These are phyloP conservation scores for Isoetes taiwanensis DNA, from an alignment of 75 land plant species.

Conservation along the genomic window DNA sequence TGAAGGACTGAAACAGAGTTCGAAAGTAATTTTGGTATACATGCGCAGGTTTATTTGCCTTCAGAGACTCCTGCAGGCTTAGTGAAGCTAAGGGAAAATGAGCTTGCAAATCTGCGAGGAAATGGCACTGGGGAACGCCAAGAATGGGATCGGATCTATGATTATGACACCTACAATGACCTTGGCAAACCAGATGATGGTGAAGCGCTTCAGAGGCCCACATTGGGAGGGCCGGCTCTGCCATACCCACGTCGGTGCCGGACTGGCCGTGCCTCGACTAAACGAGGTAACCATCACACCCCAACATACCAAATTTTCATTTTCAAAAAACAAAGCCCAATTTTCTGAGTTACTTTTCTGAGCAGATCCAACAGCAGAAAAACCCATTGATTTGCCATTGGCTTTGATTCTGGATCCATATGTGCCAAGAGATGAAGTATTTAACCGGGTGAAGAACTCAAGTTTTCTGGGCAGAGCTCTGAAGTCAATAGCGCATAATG, in stretches of 20 bases:
- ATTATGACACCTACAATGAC: slow-evolving; percentile 20
- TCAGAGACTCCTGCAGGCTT: slow-evolving; percentile 51
- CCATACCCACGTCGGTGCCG: slow-evolving; percentile 24
- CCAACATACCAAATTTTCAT: no score
- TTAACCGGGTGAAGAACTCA: slow-evolving; percentile 41
- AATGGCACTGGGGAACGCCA: slow-evolving; percentile 13
- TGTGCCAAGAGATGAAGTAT: slow-evolving; percentile 77
- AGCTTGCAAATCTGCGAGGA: slow-evolving; percentile 25
- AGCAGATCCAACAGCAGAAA: no score
- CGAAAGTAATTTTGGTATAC: no score
- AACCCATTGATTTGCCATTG: no score
- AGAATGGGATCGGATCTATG: slow-evolving; percentile 10
- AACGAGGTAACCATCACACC: slow-evolving; percentile 10
- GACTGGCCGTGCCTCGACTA: slow-evolving; percentile 13
- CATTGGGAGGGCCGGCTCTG: slow-evolving; percentile 8
- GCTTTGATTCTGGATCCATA: no score
- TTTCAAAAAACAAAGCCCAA: no score
- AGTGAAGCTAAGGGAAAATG: slow-evolving; percentile 29
- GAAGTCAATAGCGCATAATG: not conserved
- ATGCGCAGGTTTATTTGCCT: slow-evolving; percentile 46
- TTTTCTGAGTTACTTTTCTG: no score
- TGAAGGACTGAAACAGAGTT: no score
- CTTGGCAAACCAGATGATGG: slow-evolving; percentile 10
- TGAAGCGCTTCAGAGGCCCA: not conserved
- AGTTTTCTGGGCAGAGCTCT: slow-evolving; percentile 22